A percentile compares a stretch with the other conserved stretches of the same genome.
Evolutionary conservation across 225 moss, liverwort and hornwort species (phyloP).

Genomic region (Rhytidiadelphus loreus): DNA sequence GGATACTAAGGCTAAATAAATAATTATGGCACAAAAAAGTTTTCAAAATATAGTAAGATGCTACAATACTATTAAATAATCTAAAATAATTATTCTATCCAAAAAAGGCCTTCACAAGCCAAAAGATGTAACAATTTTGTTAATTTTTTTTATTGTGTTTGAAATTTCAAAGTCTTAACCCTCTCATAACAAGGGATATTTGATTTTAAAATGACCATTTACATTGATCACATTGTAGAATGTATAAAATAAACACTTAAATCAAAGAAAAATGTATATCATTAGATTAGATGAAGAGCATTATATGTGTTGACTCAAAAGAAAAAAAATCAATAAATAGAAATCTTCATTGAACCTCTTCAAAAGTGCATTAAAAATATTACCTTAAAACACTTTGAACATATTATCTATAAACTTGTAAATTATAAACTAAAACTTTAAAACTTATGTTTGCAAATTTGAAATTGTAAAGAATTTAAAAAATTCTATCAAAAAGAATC

Average conservation of each 20-base stretch:
- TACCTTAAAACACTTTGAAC: neutral
- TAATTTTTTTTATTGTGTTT: neutral
- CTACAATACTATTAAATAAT: neutral
- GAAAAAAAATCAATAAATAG: neutral
- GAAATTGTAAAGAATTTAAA: neutral
- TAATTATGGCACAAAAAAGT: neutral
- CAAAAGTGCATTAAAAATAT: neutral
- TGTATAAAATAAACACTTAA: neutral
- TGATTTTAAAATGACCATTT: neutral
- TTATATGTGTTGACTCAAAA: neutral
- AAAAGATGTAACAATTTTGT: neutral
- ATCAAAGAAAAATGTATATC: rapidly evolving
- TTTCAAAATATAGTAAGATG: rapidly evolving
- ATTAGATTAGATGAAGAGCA: neutral
- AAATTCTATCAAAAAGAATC: neutral
- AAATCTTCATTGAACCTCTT: neutral
- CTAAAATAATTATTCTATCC: too few relatives aligned
- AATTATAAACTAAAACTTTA: neutral
- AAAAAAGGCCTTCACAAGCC: neutral
- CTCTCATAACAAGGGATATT: rapidly evolving
- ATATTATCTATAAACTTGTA: rapidly evolving
- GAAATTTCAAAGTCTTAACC: neutral
- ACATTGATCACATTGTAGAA: rapidly evolving
- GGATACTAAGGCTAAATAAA: neutral
- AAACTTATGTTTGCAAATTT: neutral